These are phyloP conservation scores for Vitis hybrid DNA, from an alignment of 177 flowering plant species.

Conservation along the genomic window DNA sequence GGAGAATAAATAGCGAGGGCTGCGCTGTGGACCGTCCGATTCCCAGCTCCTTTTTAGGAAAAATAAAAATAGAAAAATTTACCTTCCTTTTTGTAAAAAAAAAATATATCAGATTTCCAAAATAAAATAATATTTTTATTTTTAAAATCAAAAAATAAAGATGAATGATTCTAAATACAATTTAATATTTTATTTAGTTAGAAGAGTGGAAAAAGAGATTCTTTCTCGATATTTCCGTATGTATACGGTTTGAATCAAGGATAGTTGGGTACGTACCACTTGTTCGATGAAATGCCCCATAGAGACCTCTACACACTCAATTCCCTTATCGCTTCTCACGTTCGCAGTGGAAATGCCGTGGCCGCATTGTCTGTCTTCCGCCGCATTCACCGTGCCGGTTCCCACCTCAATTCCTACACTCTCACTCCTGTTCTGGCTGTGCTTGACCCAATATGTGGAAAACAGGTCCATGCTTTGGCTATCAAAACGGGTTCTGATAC, in stretches of 20 bases:
- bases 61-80: not conserved
- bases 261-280: not conserved
- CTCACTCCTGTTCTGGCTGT: conserved; percentile 44
- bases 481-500: conserved; percentile 33
- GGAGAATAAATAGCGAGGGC: not conserved
- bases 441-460: conserved; percentile 21
- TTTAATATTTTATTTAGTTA: too few species aligned
- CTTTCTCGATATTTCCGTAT: too few species aligned
- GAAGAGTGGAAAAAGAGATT: too few species aligned
- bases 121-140: too few species aligned
- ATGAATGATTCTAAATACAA: too few species aligned
- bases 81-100: not conserved
- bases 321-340: conserved; percentile 29
- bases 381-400: conserved; percentile 16
- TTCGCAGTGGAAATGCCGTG: conserved; percentile 22
- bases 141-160: too few species aligned
- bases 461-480: conserved; percentile 40
- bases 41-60: too few species aligned
- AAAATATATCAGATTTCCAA: too few species aligned
- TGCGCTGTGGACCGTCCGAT: too few species aligned
- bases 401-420: conserved; percentile 32
- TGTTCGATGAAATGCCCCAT: conserved; percentile 29
- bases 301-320: conserved; percentile 32
- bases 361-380: conserved; percentile 43
- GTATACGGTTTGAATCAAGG: too few species aligned